phyloP scores from a whole-genome alignment of 2,329 filamentous ascomycete species.

The Ophiostoma perfectum region DNA sequence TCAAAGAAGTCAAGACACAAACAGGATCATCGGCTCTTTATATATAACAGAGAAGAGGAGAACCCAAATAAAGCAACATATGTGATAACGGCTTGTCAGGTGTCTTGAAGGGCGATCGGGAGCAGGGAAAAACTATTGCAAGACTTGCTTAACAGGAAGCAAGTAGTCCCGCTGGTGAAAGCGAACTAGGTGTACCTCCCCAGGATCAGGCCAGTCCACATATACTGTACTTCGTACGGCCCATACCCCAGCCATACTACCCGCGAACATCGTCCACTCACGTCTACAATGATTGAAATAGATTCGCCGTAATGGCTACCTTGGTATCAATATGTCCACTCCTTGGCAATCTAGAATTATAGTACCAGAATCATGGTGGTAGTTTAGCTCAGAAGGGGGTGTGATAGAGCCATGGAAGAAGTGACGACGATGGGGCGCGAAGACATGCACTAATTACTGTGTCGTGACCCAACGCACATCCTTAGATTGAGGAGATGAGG shows the following conservation, averaged over 20 bases:
- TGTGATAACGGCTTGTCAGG: neutral
- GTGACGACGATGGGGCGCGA: neutral
- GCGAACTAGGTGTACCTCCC: neutral
- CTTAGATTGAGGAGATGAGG: neutral
- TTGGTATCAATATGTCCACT: neutral
- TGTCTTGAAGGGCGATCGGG: neutral
- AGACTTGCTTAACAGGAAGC: conserved; percentile 4
- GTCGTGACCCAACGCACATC: neutral
- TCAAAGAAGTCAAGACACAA: too few relatives aligned
- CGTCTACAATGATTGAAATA: neutral
- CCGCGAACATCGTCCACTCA: conserved; percentile 5
- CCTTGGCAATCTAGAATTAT: neutral
- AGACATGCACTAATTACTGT: neutral
- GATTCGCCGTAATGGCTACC: neutral
- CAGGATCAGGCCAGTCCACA: neutral
- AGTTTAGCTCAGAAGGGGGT: neutral
- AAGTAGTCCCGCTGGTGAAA: conserved; percentile 12
- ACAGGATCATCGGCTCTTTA: neutral
- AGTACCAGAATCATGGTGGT: neutral
- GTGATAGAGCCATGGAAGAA: neutral
- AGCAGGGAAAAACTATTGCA: conserved; percentile 7
- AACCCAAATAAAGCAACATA: neutral
- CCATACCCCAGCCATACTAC: neutral
- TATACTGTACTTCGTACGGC: neutral
- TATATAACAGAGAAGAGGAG: neutral